Evolutionary conservation across 78 protist genomes (phyloP).

Genomic region (Diacronema lutheri): DNA sequence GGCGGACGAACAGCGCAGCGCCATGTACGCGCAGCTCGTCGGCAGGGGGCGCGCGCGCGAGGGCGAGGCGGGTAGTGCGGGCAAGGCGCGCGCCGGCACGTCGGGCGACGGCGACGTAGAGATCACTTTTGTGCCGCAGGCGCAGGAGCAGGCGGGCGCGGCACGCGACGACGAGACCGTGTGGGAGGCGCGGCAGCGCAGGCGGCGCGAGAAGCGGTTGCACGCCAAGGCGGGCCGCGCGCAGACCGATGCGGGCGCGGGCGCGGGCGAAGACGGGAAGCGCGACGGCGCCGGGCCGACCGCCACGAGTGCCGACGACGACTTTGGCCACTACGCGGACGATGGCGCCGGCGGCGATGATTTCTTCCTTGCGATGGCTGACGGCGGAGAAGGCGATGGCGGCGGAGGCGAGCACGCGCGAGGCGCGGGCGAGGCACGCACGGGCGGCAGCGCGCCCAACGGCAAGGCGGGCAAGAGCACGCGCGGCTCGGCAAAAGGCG

Average conservation of each 20-base stretch:
- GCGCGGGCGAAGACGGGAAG: neutral
- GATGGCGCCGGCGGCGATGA: too few species aligned
- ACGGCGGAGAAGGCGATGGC: neutral
- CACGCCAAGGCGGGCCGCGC: neutral
- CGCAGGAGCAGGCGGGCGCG: neutral
- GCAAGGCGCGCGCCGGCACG: neutral
- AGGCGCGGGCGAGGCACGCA: too few species aligned
- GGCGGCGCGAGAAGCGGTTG: neutral
- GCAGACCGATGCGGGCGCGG: neutral
- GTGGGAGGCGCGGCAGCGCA: neutral
- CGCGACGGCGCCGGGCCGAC: neutral
- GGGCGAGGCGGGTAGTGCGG: too few species aligned
- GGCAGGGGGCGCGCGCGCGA: neutral
- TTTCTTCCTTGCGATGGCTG: neutral
- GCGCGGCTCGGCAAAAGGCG: neutral
- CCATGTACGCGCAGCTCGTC: neutral
- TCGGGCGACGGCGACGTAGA: neutral
- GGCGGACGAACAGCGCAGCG: neutral
- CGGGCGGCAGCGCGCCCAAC: neutral
- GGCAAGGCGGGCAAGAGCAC: neutral
- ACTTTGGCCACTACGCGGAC: too few species aligned
- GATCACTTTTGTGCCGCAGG: neutral
- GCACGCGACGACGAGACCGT: neutral
- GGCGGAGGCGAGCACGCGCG: neutral
- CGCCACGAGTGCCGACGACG: too few species aligned